phyloP scores from a whole-genome alignment of 805 yeast genomes.

The Kazachstania bromeliacearum region DNA sequence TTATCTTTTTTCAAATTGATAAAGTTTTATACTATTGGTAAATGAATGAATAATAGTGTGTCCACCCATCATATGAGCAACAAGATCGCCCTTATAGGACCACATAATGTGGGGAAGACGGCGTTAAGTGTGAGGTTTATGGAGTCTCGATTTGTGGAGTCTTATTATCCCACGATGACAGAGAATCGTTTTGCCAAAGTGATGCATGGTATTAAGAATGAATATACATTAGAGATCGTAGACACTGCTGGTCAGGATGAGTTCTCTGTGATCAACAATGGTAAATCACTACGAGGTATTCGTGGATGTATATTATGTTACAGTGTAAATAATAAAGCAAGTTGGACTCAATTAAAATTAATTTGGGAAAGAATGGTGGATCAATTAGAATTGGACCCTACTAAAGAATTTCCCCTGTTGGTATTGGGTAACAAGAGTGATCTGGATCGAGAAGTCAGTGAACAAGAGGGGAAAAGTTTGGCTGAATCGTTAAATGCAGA shows the following conservation, averaged over 20 bases:
- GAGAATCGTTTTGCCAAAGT: constrained; percentile 74
- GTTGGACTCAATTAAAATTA: constrained; percentile 66
- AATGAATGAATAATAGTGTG: too few relatives aligned
- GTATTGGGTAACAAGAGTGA: constrained; percentile 38
- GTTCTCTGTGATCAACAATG: constrained; percentile 65
- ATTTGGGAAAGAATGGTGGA: constrained; percentile 80
- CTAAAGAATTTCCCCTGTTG: constrained; percentile 60
- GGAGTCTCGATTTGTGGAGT: constrained; percentile 80
- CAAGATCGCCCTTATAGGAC: constrained; percentile 80
- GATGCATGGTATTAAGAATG: constrained; percentile 51
- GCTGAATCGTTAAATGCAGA: constrained; percentile 10
- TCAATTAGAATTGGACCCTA: constrained; percentile 35
- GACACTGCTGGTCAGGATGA: constrained; percentile 96
- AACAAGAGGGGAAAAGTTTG: constrained; percentile 1
- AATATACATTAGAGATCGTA: constrained; percentile 51
- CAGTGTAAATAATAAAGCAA: constrained; percentile 67
- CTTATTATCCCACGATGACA: constrained; percentile 75
- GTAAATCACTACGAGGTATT: constrained; percentile 62
- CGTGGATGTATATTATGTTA: constrained; percentile 79
- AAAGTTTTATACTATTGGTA: too few relatives aligned
- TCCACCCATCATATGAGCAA: too few relatives aligned
- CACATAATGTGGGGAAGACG: constrained; percentile 82
- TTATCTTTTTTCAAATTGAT: too few relatives aligned
- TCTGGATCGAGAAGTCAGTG: constrained; percentile 3
- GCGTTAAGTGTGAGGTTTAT: constrained; percentile 77